Evolutionary conservation across 2,329 filamentous ascomycete species (phyloP).

Genomic region (Neofusicoccum cordaticola): DNA sequence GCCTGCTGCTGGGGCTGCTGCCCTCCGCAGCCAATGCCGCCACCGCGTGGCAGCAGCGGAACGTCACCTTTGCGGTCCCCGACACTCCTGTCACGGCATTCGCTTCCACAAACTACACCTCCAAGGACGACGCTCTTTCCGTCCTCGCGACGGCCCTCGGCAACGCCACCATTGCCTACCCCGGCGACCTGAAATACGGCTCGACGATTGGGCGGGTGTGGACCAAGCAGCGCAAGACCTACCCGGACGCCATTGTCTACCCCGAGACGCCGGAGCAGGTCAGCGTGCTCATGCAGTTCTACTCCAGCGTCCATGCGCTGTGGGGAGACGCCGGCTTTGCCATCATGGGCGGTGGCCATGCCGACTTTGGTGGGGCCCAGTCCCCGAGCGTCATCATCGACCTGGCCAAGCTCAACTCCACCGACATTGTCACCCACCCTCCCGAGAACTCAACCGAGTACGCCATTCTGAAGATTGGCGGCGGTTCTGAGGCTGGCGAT

Average conservation of each 20-base stretch:
- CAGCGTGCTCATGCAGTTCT: conserved; percentile 15
- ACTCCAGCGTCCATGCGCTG: conserved; percentile 2
- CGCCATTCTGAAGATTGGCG: conserved; percentile 16
- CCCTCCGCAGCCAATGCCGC: not conserved
- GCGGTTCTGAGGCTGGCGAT: conserved; percentile 33
- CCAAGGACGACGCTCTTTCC: conserved; percentile 6
- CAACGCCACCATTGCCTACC: conserved; percentile 1
- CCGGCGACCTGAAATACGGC: not conserved
- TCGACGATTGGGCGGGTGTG: conserved; percentile 5
- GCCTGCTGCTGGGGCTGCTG: conserved; percentile 7
- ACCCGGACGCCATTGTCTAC: conserved; percentile 8
- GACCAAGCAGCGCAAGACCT: conserved; percentile 12
- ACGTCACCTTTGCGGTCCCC: not conserved
- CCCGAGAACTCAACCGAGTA: conserved; percentile 1
- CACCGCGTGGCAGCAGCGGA: conserved; percentile 8
- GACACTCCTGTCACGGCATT: not conserved
- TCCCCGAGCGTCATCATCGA: conserved; percentile 14
- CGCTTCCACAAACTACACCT: not conserved
- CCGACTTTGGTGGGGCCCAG: conserved; percentile 8
- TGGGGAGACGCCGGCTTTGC: conserved; percentile 5
- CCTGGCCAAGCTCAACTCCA: not conserved
- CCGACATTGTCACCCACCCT: not conserved
- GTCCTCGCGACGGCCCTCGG: not conserved
- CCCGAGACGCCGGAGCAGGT: conserved; percentile 9
- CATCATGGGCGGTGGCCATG: conserved; percentile 15